A percentile compares a stretch with the other conserved stretches of the same genome.
Conservation (phyloP, 1,284 basidiomycete species). For the Cryptococcus wingfieldii region DNA sequence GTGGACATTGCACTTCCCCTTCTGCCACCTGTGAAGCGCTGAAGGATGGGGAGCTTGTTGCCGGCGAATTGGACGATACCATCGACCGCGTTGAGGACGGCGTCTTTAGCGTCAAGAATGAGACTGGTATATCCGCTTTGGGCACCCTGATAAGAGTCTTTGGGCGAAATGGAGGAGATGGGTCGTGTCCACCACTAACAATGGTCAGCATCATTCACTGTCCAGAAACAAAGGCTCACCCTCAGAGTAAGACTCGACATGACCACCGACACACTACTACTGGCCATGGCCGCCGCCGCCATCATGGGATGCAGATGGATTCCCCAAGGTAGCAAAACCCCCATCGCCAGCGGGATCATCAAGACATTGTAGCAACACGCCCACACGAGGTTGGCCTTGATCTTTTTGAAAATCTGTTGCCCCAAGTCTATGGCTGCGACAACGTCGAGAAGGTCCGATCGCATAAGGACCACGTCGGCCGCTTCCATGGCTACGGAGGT, state of each 20-base stretch:
- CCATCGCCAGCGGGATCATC: constrained; percentile 98
- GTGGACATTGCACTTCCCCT: constrained; percentile 2
- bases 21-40: constrained; percentile 16
- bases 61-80: constrained; percentile 8
- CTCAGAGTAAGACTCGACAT: constrained; percentile 79
- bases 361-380: constrained; percentile 89
- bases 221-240: constrained; percentile 27
- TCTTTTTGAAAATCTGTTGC: constrained; percentile 81
- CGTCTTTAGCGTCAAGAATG: constrained; percentile 13
- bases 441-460: constrained; percentile 90
- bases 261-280: constrained; percentile 93
- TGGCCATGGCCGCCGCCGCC: constrained; percentile 96
- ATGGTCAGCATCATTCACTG: not conserved
- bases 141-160: constrained; percentile 50
- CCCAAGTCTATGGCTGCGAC: constrained; percentile 92
- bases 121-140: constrained; percentile 28
- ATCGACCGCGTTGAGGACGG: constrained; percentile 13
- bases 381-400: constrained; percentile 79
- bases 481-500: constrained; percentile 97
- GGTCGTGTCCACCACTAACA: constrained; percentile 71
- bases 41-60: constrained; percentile 21
- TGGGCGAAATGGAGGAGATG: constrained; percentile 62
- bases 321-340: constrained; percentile 85
- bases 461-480: constrained; percentile 96
- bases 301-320: constrained; percentile 96